These are phyloP conservation scores for Thelonectria blattea DNA, from an alignment of 2,329 filamentous ascomycete genomes.

Conservation along the genomic window DNA sequence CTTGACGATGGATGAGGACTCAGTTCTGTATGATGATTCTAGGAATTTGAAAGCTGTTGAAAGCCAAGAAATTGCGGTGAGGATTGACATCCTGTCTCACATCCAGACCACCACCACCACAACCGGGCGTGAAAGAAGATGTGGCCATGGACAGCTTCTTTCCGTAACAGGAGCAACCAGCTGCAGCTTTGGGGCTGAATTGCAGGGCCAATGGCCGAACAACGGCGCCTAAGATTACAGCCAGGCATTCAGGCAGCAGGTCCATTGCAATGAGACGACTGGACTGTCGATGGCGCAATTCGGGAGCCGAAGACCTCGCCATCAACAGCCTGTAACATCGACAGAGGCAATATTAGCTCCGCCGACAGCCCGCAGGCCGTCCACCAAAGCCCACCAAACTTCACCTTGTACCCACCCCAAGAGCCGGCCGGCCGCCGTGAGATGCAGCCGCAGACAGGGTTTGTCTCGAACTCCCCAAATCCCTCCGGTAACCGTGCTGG, in stretches of 20 bases:
- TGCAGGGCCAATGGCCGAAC: conserved; percentile 1
- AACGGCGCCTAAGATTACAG: conserved; percentile 15
- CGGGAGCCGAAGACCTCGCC: conserved; percentile 34
- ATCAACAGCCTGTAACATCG: conserved; percentile 16
- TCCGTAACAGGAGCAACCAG: not conserved
- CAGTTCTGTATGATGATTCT: not conserved
- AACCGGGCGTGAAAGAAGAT: not conserved
- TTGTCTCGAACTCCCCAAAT: conserved; percentile 19
- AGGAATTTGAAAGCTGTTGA: not conserved
- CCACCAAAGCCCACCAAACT: conserved; percentile 16
- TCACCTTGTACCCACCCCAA: conserved; percentile 22
- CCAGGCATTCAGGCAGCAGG: conserved; percentile 15
- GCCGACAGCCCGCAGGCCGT: conserved; percentile 37
- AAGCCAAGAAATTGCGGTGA: not conserved
- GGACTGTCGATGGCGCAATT: conserved; percentile 36
- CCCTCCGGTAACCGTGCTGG: conserved; percentile 36
- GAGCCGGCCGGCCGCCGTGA: conserved; percentile 28
- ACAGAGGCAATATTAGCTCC: conserved; percentile 31
- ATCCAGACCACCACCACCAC: not conserved
- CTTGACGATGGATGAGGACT: not conserved
- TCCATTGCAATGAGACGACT: conserved; percentile 30
- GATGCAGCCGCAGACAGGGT: not conserved
- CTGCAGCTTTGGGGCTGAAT: not conserved
- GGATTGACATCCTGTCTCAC: not conserved
- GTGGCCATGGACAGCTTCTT: not conserved